Base-by-base conservation (phyloP, 2,329 filamentous ascomycete genomes). In the Fusarium verrucosum region DNA sequence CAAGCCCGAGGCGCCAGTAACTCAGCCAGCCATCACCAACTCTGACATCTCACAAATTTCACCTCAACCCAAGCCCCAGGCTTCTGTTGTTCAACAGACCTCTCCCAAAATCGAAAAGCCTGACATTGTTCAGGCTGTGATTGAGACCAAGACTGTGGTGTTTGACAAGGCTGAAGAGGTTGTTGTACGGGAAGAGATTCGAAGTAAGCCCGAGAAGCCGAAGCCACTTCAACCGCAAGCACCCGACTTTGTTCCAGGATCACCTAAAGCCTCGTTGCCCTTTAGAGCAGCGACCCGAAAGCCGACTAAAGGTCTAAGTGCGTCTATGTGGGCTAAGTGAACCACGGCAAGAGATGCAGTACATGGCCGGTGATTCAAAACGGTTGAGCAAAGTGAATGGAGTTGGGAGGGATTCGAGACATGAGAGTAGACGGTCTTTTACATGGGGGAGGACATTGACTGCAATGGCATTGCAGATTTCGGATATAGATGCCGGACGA, bases 311-410 rank as follows among this genome's bases (percentile, higher is more conserved):
- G 68, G 68, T 2, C 43, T 70, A 6, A 40, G 41, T 10, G 58
- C 64, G 17, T 70, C 69, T 13, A 68, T 70, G 53, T 70, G 69
- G 69, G 68, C 69, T 22, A 53, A 49, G 26, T 57, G 42, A 41
- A 25, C 10, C 10, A 17, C 36, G 10, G 20, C 8, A 7, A 35
- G 14, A 30, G 23, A 26, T 17, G 23, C 16, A 17, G 10, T 10
- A 30, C n/a, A 7, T 14, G 6, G 30, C 8, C 30, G 7, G 14
- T 32, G 16, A 32, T 14, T 30, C 16, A 5, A n/a, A 32, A n/a
- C 14, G 16, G 5, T 32, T 32, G 30, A 32, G 14, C 30, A 32
- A 5, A 6, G 14, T 7, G 30, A 32, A 32, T 32, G 30, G 30
- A 14, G 14, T 32, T 32, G 30, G 16, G 30, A 20, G 37, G 28